Percentiles rank a stretch among this genome's conserved stretches.
Evolutionary conservation across 768 basidiomycete species (phyloP).

Genomic region (Pholiota molesta): DNA sequence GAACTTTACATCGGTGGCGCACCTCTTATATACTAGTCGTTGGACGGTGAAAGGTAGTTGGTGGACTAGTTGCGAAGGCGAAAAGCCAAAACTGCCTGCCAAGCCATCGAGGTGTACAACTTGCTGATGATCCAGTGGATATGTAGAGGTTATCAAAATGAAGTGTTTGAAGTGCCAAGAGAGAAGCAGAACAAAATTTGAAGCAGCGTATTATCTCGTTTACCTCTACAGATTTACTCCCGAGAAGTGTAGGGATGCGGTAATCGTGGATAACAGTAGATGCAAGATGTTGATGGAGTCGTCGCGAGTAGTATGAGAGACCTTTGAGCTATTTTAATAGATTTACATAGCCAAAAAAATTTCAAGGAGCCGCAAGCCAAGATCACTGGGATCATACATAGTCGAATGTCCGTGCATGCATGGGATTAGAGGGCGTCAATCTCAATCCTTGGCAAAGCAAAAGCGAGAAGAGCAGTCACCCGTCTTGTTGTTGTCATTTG

Average conservation of each 20-base stretch:
- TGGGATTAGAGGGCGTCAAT: not conserved
- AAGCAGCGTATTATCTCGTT: no score
- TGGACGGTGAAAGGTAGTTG: not conserved
- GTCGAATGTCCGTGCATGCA: not conserved
- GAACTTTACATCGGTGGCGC: no score
- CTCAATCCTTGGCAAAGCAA: conserved; percentile 3
- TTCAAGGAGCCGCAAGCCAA: no score
- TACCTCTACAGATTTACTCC: no score
- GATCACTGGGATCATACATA: not conserved
- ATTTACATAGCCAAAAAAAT: no score
- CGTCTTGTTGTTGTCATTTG: not conserved
- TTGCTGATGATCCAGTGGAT: not conserved
- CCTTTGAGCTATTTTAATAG: no score
- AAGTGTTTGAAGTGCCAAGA: not conserved
- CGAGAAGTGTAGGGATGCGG: no score
- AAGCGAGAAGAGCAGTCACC: not conserved
- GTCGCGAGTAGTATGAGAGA: no score
- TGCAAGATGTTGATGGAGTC: no score
- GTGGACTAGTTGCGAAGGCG: not conserved
- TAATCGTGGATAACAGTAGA: no score
- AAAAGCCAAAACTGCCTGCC: conserved; percentile 1
- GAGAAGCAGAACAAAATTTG: not conserved
- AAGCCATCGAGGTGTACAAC: conserved; percentile 2
- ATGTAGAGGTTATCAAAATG: conserved; percentile 1
- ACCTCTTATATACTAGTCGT: conserved; percentile 1